A percentile compares a stretch with the other conserved stretches of the same genome.
Conservation (phyloP, 106 monocot genomes). For the Dendrobium catenatum region DNA sequence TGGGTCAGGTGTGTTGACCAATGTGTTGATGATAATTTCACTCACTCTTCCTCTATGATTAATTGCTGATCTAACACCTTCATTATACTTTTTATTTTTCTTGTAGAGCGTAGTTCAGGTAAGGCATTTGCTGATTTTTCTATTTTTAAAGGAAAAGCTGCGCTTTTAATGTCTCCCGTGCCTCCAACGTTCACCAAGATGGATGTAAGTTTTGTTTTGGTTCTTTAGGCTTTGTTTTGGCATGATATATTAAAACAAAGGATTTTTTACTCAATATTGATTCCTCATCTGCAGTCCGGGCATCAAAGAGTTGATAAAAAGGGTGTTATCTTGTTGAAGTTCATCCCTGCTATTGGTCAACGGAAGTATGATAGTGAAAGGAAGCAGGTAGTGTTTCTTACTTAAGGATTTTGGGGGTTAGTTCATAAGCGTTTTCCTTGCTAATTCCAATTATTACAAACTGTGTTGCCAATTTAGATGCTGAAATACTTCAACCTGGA, state of each 20-base stretch:
- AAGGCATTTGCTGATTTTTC: slow-evolving; percentile 42
- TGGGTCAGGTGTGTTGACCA: slow-evolving; percentile 3
- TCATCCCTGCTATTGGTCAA: slow-evolving; percentile 73
- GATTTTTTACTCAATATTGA: neutral
- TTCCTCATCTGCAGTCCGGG: slow-evolving; percentile 34
- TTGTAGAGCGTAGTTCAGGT: slow-evolving; percentile 25
- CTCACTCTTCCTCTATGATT: neutral
- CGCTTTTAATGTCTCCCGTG: slow-evolving; percentile 43
- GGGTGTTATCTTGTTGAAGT: slow-evolving; percentile 60
- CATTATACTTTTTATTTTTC: neutral
- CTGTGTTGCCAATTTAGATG: neutral
- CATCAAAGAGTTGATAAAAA: slow-evolving; percentile 33
- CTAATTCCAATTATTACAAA: neutral
- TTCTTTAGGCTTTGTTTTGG: neutral
- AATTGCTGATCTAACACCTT: neutral
- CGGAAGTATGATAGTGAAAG: slow-evolving; percentile 76
- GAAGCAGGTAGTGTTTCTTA: slow-evolving; percentile 48
- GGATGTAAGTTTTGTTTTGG: slow-evolving; percentile 31
- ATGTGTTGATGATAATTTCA: neutral
- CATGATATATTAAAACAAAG: neutral
- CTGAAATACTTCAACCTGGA: neutral
- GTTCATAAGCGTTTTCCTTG: neutral
- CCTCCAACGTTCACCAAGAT: slow-evolving; percentile 49
- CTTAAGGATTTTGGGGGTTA: neutral
- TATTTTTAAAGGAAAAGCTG: slow-evolving; percentile 87